Evolutionary conservation across 2,329 filamentous ascomycete genomes (phyloP).

Genomic region (Ophiostoma perfectum): DNA sequence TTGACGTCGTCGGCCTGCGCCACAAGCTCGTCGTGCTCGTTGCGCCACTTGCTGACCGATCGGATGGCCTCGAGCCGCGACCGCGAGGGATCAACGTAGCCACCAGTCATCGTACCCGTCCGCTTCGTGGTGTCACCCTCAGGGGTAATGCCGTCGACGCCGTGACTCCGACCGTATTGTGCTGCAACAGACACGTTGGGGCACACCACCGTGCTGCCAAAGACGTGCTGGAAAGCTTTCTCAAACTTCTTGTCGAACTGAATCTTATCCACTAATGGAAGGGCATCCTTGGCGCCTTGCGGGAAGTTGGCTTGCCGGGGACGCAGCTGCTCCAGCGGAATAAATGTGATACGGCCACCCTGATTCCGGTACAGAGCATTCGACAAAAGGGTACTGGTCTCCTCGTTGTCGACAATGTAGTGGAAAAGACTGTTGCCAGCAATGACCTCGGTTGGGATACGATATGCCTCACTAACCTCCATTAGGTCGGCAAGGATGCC

Average conservation of each 20-base stretch:
- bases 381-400: constrained; percentile 76
- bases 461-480: constrained; percentile 76
- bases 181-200: constrained; percentile 81
- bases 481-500: constrained; percentile 92
- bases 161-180: constrained; percentile 88
- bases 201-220: constrained; percentile 91
- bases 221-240: constrained; percentile 87
- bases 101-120: constrained; percentile 90
- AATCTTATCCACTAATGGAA: constrained; percentile 81
- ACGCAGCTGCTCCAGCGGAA: constrained; percentile 79
- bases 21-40: constrained; percentile 64
- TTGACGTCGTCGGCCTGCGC: constrained; percentile 61
- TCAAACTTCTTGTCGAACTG: constrained; percentile 72
- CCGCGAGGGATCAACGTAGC: constrained; percentile 79
- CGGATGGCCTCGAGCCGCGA: constrained; percentile 84
- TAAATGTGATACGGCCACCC: constrained; percentile 86
- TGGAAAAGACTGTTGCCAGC: constrained; percentile 91
- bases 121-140: constrained; percentile 95
- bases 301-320: constrained; percentile 70
- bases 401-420: constrained; percentile 88
- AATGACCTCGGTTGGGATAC: constrained; percentile 85
- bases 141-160: constrained; percentile 85
- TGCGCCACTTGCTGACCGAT: constrained; percentile 66
- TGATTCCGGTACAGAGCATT: constrained; percentile 73
- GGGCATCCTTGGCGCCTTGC: constrained; percentile 70